Percentiles rank a stretch among this genome's conserved stretches.
Evolutionary conservation across 2,329 filamentous ascomycete genomes (phyloP).

Genomic region (Aspergillus amoenus): DNA sequence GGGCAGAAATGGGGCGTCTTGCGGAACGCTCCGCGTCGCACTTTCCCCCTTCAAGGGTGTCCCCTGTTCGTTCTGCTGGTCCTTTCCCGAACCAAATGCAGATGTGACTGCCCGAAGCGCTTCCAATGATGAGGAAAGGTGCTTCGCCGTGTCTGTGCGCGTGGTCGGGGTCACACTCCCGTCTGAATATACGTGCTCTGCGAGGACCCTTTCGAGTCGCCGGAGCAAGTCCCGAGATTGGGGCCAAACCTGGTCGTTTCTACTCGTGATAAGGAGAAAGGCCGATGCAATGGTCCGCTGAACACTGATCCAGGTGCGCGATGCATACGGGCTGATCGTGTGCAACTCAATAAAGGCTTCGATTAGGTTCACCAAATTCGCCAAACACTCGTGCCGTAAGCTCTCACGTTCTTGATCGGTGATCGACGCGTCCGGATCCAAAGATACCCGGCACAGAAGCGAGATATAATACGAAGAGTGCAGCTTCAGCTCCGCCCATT

Average conservation of each 20-base stretch:
- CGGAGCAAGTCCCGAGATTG: slow-evolving; percentile 30
- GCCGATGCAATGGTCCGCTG: slow-evolving; percentile 44
- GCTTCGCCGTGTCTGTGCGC: slow-evolving; percentile 35
- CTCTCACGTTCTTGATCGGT: slow-evolving; percentile 34
- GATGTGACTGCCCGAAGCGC: slow-evolving; percentile 33
- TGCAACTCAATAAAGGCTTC: slow-evolving; percentile 58
- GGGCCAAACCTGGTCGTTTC: slow-evolving; percentile 23
- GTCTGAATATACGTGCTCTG: slow-evolving; percentile 33
- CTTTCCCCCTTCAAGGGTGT: slow-evolving; percentile 3
- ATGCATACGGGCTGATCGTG: slow-evolving; percentile 35
- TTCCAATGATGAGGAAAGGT: slow-evolving; percentile 33
- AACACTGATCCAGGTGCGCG: slow-evolving; percentile 44
- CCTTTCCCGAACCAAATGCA: slow-evolving; percentile 23
- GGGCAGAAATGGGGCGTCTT: slow-evolving; percentile 6
- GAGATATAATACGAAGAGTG: slow-evolving; percentile 62
- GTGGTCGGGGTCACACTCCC: slow-evolving; percentile 22
- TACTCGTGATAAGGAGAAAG: slow-evolving; percentile 37
- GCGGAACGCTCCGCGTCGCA: slow-evolving; percentile 10
- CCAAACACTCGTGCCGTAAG: slow-evolving; percentile 53
- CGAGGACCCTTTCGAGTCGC: slow-evolving; percentile 29
- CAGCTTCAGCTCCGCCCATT: slow-evolving; percentile 59
- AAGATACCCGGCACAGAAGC: slow-evolving; percentile 57
- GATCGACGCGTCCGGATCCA: slow-evolving; percentile 43
- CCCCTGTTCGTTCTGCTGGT: slow-evolving; percentile 5
- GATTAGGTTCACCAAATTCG: slow-evolving; percentile 53